These are phyloP conservation scores for Vitis rotundifolia DNA, from an alignment of 164 flowering plant genomes.

Conservation along the genomic window DNA sequence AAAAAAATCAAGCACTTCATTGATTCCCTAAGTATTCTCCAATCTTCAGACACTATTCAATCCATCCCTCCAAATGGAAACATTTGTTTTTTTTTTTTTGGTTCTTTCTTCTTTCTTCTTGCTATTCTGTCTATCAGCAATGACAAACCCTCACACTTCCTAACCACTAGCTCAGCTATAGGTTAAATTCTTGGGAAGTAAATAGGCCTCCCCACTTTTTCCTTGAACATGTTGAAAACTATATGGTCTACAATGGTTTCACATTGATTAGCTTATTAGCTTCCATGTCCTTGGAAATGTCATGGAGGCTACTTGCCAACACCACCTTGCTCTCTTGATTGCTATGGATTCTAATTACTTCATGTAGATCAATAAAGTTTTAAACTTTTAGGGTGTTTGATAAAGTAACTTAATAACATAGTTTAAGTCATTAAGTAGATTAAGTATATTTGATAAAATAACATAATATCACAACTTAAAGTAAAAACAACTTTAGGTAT, in stretches of 20 bases:
- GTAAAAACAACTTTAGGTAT: too few species aligned
- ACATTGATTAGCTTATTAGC: not conserved
- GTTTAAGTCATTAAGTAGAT: too few species aligned
- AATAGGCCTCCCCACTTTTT: not conserved
- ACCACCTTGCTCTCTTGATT: not conserved
- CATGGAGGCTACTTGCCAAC: not conserved
- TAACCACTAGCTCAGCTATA: not conserved
- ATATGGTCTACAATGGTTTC: too few species aligned
- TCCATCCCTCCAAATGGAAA: not conserved
- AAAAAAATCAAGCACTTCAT: not conserved
- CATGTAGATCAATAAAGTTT: not conserved
- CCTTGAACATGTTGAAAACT: too few species aligned
- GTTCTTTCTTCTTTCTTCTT: not conserved
- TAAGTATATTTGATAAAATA: too few species aligned
- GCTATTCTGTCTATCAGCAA: not conserved
- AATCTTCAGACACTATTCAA: not conserved
- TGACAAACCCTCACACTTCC: not conserved
- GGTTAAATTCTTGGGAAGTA: not conserved
- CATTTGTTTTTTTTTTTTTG: too few species aligned
- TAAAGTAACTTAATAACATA: too few species aligned
- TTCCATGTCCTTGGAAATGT: conserved; percentile 8
- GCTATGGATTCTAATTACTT: conserved; percentile 3
- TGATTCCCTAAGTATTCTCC: not conserved
- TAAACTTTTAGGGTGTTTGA: too few species aligned
- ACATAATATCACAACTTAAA: too few species aligned